Percentiles rank a stretch among this genome's conserved stretches.
Conservation (phyloP, 176 grass and related monocot species). For the Tillandsia leiboldiana region DNA sequence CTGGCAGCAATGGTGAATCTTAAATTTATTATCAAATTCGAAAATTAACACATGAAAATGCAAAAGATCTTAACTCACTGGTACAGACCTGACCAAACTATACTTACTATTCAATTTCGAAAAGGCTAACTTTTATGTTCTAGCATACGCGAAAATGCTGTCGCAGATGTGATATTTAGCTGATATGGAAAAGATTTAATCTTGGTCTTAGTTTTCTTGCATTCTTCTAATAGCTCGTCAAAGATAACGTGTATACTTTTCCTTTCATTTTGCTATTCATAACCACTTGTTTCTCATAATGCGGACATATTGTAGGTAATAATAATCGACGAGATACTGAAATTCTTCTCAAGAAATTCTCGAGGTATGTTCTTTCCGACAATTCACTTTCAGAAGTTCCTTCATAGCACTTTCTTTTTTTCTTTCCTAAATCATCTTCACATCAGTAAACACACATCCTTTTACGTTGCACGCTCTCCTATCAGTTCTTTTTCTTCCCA, state of each 20-base stretch:
- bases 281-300: neutral
- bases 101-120: neutral
- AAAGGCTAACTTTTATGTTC: neutral
- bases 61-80: neutral
- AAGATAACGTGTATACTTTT: neutral
- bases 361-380: constrained; percentile 21
- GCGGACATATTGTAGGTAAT: constrained; percentile 13
- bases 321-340: constrained; percentile 44
- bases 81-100: neutral
- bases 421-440: neutral
- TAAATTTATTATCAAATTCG: too few species aligned
- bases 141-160: neutral
- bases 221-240: neutral
- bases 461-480: too few species aligned
- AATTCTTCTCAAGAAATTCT: constrained; percentile 47
- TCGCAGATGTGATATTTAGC: neutral
- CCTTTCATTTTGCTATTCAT: neutral
- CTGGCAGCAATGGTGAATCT: too few species aligned
- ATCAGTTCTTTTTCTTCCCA: too few species aligned
- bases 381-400: neutral
- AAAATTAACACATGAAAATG: too few species aligned
- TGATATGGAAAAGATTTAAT: neutral
- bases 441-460: neutral
- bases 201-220: neutral
- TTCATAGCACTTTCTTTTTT: neutral